A percentile compares a stretch with the other conserved stretches of the same genome.
These are phyloP conservation scores for Epichloe sp. DNA, from an alignment of 2,329 filamentous ascomycete species.

Conservation along the genomic window DNA sequence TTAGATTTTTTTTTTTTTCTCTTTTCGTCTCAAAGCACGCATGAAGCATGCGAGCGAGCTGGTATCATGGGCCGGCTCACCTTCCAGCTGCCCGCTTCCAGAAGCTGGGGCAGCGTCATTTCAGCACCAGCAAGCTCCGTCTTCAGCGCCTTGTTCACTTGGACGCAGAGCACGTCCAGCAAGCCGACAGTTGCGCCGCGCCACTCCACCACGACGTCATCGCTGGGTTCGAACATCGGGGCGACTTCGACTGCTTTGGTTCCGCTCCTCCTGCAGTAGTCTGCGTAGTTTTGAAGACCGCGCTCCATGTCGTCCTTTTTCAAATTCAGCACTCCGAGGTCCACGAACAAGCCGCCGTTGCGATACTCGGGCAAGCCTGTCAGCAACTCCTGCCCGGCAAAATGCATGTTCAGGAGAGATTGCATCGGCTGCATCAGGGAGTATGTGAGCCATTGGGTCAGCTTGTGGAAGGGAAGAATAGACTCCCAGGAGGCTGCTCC, in stretches of 20 bases:
- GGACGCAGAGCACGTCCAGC: slow-evolving; percentile 38
- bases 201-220: slow-evolving; percentile 54
- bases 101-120: slow-evolving; percentile 71
- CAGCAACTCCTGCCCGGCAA: slow-evolving; percentile 66
- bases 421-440: slow-evolving; percentile 88
- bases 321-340: slow-evolving; percentile 68
- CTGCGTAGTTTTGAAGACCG: slow-evolving; percentile 48
- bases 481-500: slow-evolving; percentile 52
- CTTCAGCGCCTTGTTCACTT: slow-evolving; percentile 51
- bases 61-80: slow-evolving; percentile 32
- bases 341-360: slow-evolving; percentile 78
- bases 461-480: slow-evolving; percentile 84
- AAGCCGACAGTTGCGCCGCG: slow-evolving; percentile 49
- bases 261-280: slow-evolving; percentile 59
- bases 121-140: slow-evolving; percentile 53
- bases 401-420: slow-evolving; percentile 65
- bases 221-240: slow-evolving; percentile 44
- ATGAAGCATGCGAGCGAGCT: too few relatives aligned
- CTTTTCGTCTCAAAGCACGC: too few relatives aligned
- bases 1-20: background rate
- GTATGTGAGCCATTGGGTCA: slow-evolving; percentile 90
- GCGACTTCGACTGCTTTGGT: slow-evolving; percentile 45
- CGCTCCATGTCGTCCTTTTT: slow-evolving; percentile 57
- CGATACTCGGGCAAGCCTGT: slow-evolving; percentile 87
- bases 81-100: slow-evolving; percentile 98